A percentile compares a stretch with the other conserved stretches of the same genome.
These are phyloP conservation scores for Pleurotus platypus DNA, from an alignment of 768 basidiomycete genomes.

Conservation along the genomic window DNA sequence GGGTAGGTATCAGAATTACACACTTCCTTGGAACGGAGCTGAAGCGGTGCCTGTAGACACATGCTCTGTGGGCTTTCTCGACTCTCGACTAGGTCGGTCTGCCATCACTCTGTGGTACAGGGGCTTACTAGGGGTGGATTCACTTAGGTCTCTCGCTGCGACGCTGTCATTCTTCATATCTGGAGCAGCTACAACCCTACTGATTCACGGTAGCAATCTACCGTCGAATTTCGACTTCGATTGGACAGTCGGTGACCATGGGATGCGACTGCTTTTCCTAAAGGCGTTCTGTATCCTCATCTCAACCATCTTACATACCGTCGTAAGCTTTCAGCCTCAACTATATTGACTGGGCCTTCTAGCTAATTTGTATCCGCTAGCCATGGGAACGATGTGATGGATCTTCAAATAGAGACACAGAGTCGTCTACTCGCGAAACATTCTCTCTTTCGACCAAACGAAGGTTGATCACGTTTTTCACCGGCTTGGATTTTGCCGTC, in stretches of 20 bases:
- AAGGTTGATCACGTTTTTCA: constrained; percentile 39
- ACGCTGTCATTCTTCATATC: constrained; percentile 51
- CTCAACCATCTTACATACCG: constrained; percentile 22
- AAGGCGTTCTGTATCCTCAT: constrained; percentile 36
- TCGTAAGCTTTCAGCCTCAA: constrained; percentile 25
- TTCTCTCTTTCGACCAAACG: constrained; percentile 15
- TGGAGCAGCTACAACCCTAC: constrained; percentile 39
- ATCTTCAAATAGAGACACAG: constrained; percentile 9
- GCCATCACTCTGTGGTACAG: background rate
- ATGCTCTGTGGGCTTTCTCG: constrained; percentile 62
- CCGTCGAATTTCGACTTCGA: constrained; percentile 26
- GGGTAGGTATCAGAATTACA: constrained; percentile 33
- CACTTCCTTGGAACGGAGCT: background rate
- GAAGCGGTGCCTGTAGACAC: constrained; percentile 34
- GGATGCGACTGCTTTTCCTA: constrained; percentile 30
- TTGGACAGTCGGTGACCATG: constrained; percentile 37
- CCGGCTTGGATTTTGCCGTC: constrained; percentile 48
- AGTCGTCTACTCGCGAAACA: constrained; percentile 3
- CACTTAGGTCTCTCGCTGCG: constrained; percentile 47
- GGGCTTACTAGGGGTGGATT: constrained; percentile 9
- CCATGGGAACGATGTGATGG: constrained; percentile 5
- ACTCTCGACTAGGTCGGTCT: constrained; percentile 44
- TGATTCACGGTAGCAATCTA: constrained; percentile 30
- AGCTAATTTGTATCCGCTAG: background rate
- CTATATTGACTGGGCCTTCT: constrained; percentile 6